Base-by-base conservation (phyloP, 306 rosid species). In the Vicia villosa region DNA sequence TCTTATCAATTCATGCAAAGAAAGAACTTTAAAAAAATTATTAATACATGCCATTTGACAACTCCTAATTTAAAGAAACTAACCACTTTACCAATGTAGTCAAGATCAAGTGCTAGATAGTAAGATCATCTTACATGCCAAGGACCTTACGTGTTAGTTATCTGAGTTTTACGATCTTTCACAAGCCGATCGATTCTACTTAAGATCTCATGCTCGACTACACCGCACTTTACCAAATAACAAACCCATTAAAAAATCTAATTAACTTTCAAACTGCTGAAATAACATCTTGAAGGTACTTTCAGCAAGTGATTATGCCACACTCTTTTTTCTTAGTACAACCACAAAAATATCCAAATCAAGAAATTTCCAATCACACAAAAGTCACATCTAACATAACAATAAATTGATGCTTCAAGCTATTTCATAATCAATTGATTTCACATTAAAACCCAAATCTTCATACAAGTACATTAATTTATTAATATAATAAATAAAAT, bases 321-420 rank as follows among this genome's bases (percentile, higher is more conserved):
- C 15, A 51, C 34, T 40, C 38, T 10, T 43, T 41, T 40, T 60
- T 37, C 11, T 3, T 19, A 7, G 13, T 21, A 51, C 16, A 38
- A 12, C 45, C 2, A 43, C 8, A 41, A 28, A 78, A 63, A 50
- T 3, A 64, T 66, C 21, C 45, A 64, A 65, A 65, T 16, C 49
- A 32, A 3, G 58, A 67, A 60, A 60, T 52, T 43, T 62, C 6
- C 77, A 59, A 55, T 13, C 47, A 69, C n/a, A n/a, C n/a, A n/a
- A n/a, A n/a, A n/a, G n/a, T n/a, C n/a, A n/a, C 21, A 36, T 63
- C 52, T 45, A n/a, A 65, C 16, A 74, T 63, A 26, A 49, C 42
- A 50, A 40, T 24, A 74, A n/a, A 4, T 20, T 6, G 46, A 74
- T 32, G 5, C 6, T 32, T 32, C 51, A 45, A 45, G 2, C 8